These are phyloP conservation scores for Corylus avellana DNA, from an alignment of 306 rosid species.

Conservation along the genomic window DNA sequence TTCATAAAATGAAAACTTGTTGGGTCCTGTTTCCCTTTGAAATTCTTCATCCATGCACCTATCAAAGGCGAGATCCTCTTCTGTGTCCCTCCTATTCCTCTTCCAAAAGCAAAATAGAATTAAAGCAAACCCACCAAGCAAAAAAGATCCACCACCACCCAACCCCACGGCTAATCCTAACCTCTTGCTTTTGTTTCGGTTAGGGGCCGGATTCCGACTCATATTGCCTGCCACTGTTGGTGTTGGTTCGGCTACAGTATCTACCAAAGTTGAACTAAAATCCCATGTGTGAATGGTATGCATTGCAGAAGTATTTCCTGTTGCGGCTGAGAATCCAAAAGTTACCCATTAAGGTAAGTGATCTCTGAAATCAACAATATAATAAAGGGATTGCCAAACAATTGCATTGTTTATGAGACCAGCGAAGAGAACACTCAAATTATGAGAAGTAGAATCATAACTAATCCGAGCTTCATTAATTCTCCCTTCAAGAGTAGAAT, in stretches of 20 bases:
- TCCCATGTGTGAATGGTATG: neutral
- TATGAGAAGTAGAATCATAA: no score
- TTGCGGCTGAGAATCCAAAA: slow-evolving; percentile 36
- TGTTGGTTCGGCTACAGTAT: neutral
- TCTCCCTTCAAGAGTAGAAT: no score
- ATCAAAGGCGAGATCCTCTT: no score
- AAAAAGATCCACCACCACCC: neutral
- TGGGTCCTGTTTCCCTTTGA: no score
- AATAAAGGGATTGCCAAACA: neutral
- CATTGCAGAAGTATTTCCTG: accelerated
- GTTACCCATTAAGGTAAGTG: slow-evolving; percentile 28
- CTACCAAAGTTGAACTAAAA: neutral
- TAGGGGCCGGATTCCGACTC: neutral
- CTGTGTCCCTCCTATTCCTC: no score
- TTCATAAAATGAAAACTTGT: no score
- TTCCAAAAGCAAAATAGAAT: no score
- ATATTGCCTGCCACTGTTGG: neutral
- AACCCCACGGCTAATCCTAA: neutral
- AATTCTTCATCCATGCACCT: no score
- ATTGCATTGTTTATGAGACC: neutral
- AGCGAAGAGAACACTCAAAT: no score
- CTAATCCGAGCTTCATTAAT: no score
- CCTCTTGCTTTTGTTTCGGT: neutral
- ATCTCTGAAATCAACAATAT: slow-evolving; percentile 23
- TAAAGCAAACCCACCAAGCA: neutral